These are phyloP conservation scores for Lupinus albus DNA, from an alignment of 306 rosid genomes.

Conservation along the genomic window DNA sequence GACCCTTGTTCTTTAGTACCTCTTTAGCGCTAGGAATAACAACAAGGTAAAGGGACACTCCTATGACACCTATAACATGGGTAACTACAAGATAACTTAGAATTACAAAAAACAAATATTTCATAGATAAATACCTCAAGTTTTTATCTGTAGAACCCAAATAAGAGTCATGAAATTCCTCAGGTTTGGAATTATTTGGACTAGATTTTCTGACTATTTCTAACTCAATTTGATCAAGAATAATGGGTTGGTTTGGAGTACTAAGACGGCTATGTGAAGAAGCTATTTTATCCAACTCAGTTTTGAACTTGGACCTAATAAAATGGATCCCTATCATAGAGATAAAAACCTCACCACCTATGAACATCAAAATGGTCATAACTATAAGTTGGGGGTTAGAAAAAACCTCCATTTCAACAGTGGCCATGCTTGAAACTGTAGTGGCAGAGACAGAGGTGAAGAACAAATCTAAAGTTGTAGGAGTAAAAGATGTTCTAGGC, in stretches of 20 bases:
- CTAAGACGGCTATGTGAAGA: constrained; percentile 22
- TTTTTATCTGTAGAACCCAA: constrained; percentile 4
- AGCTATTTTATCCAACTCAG: constrained; percentile 26
- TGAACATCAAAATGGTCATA: constrained; percentile 55
- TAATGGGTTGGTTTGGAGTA: not conserved
- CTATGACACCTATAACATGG: constrained; percentile 42
- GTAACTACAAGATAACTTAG: constrained; percentile 44
- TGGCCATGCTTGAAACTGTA: constrained; percentile 72
- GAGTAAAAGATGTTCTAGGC: constrained; percentile 26
- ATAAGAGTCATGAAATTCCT: not conserved
- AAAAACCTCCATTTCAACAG: constrained; percentile 64
- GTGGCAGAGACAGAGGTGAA: constrained; percentile 65
- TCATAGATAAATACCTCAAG: constrained; percentile 38
- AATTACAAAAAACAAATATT: constrained; percentile 47
- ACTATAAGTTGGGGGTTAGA: constrained; percentile 55
- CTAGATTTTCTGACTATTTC: not conserved
- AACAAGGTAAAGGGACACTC: constrained; percentile 43
- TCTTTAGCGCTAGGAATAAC: constrained; percentile 45
- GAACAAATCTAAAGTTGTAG: constrained; percentile 52
- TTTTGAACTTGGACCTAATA: constrained; percentile 45
- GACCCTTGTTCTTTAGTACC: constrained; percentile 40
- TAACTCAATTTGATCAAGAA: constrained; percentile 25
- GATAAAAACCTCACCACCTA: constrained; percentile 64
- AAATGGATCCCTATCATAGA: constrained; percentile 58
- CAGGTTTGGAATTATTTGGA: no score